These are phyloP conservation scores for Fistulifera solaris DNA, from an alignment of 108 stramenopile species.

Conservation along the genomic window DNA sequence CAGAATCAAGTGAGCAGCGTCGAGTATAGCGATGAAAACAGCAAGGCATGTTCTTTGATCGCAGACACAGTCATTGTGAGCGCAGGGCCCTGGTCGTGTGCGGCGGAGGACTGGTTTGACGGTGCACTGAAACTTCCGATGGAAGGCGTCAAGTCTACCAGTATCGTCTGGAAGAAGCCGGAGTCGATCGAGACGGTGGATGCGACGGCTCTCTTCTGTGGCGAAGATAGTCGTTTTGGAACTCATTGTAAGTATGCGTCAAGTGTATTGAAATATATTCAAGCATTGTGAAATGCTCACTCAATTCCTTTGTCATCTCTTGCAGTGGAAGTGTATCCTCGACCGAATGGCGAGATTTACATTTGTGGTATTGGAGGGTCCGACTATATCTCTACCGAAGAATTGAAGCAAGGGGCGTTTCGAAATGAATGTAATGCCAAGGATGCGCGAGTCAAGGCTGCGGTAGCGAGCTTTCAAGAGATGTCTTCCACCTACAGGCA, in stretches of 20 bases:
- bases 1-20: constrained; percentile 40
- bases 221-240: constrained; percentile 78
- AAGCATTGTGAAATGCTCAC: background rate
- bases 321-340: constrained; percentile 76
- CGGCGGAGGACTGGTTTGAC: constrained; percentile 73
- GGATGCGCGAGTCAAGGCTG: constrained; percentile 70
- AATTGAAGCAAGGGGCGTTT: constrained; percentile 70
- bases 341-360: constrained; percentile 83
- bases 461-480: constrained; percentile 46
- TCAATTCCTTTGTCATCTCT: background rate
- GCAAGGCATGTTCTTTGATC: constrained; percentile 21
- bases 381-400: constrained; percentile 82
- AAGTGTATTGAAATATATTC: background rate
- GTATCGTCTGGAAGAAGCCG: constrained; percentile 77
- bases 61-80: constrained; percentile 60
- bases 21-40: constrained; percentile 26
- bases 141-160: constrained; percentile 80
- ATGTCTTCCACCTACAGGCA: constrained; percentile 56
- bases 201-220: constrained; percentile 94
- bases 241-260: constrained; percentile 63
- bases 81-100: constrained; percentile 77
- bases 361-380: constrained; percentile 93
- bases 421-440: constrained; percentile 71
- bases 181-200: constrained; percentile 47
- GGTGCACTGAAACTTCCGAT: constrained; percentile 64